Evolutionary conservation across 192 early-diverging fungal species (phyloP).

Genomic region (Kickxella alabastrina): DNA sequence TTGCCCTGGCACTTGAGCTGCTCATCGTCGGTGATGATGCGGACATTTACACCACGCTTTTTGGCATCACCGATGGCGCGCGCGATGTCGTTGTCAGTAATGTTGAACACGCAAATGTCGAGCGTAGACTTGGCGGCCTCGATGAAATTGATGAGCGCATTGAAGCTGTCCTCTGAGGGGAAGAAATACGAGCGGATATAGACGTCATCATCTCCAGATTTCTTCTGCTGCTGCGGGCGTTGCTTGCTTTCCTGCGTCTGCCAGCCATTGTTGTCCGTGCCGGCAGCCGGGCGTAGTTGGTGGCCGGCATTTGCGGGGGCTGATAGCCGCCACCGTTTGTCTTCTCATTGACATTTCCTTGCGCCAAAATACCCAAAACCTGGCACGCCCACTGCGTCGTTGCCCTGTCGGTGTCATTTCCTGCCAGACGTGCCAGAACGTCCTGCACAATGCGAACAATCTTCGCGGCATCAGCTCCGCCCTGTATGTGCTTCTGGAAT

Average conservation of each 20-base stretch:
- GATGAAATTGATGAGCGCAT: conserved; percentile 51
- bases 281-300: conserved; percentile 29
- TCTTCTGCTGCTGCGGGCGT: conserved; percentile 10
- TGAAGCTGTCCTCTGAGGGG: conserved; percentile 61
- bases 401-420: conserved; percentile 27
- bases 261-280: conserved; percentile 19
- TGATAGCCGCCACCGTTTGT: conserved; percentile 19
- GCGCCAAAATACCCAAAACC: conserved; percentile 23
- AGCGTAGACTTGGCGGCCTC: conserved; percentile 55
- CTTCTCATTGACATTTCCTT: conserved; percentile 1
- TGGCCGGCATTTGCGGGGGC: conserved; percentile 17
- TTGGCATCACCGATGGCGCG: conserved; percentile 61
- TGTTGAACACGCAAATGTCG: conserved; percentile 70
- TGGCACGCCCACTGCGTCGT: conserved; percentile 45
- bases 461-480: conserved; percentile 11
- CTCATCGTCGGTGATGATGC: conserved; percentile 71
- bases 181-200: conserved; percentile 55
- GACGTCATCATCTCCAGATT: conserved; percentile 7
- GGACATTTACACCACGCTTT: conserved; percentile 54
- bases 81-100: conserved; percentile 70
- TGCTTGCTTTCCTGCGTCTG: conserved; percentile 14
- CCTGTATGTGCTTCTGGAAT: conserved; percentile 33
- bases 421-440: conserved; percentile 27
- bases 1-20: conserved; percentile 56
- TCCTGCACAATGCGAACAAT: conserved; percentile 31